phyloP scores from a whole-genome alignment of 208 protist genomes.

The Crithidia fasciculata region DNA sequence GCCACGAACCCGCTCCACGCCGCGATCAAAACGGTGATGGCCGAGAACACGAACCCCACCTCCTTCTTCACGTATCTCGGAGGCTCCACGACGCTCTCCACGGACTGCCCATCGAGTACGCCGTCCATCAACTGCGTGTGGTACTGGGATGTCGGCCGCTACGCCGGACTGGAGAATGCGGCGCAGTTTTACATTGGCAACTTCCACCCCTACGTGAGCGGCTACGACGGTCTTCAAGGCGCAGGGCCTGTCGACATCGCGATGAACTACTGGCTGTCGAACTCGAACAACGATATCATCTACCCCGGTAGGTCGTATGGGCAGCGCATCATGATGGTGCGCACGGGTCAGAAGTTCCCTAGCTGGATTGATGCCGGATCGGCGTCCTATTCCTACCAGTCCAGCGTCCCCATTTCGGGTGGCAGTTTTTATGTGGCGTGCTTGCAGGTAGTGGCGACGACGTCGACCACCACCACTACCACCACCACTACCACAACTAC shows the following conservation, averaged over 20 bases:
- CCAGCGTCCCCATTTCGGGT: background rate
- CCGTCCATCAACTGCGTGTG: conserved; percentile 27
- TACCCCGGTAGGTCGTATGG: conserved; percentile 9
- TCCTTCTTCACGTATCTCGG: conserved; percentile 29
- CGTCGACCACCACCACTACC: conserved; percentile 6
- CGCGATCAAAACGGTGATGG: conserved; percentile 9
- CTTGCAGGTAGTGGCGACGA: background rate
- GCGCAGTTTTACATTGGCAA: conserved; percentile 30
- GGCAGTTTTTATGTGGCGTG: background rate
- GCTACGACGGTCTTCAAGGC: conserved; percentile 4
- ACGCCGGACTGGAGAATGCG: conserved; percentile 3
- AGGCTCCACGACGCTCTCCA: conserved; percentile 14
- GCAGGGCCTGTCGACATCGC: conserved; percentile 1
- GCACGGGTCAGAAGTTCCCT: background rate
- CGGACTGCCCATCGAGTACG: conserved; percentile 13
- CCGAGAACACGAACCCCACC: background rate
- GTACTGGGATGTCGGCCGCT: conserved; percentile 30
- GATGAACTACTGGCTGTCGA: conserved; percentile 10
- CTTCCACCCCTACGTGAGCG: conserved; percentile 7
- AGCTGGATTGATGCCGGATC: conserved; percentile 15
- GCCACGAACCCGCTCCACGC: conserved; percentile 14
- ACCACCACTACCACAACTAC: background rate
- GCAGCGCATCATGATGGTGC: conserved; percentile 18
- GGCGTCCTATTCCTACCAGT: background rate
- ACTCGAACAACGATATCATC: background rate